A percentile compares a stretch with the other conserved stretches of the same genome.
These are phyloP conservation scores for Penicillium silybi DNA, from an alignment of 495 filamentous ascomycete species.

Conservation along the genomic window DNA sequence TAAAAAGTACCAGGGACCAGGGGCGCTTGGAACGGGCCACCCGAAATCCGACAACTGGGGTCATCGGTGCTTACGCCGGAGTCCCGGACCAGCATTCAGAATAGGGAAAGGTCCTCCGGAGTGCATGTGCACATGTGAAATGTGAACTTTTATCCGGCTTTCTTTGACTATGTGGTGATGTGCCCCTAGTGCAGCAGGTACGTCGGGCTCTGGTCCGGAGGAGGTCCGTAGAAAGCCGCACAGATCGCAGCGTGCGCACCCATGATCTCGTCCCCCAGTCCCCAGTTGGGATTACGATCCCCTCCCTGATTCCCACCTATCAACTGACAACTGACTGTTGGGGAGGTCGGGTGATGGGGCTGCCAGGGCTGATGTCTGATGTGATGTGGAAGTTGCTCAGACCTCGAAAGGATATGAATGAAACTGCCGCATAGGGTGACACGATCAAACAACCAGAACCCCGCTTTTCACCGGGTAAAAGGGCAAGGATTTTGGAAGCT, in stretches of 20 bases:
- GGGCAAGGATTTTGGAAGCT: neutral
- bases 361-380: neutral
- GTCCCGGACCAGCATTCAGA: neutral
- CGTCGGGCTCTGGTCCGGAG: neutral
- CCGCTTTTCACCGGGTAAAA: constrained; percentile 1
- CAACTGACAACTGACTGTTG: neutral
- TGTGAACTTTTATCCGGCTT: neutral
- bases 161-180: neutral
- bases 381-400: neutral
- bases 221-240: neutral
- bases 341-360: constrained; percentile 8
- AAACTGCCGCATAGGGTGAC: neutral
- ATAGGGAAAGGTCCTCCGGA: neutral
- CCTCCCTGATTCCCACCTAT: neutral
- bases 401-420: neutral
- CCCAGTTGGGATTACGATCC: constrained; percentile 7
- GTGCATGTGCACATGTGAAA: too few relatives aligned
- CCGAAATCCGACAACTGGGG: neutral
- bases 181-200: constrained; percentile 1
- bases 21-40: neutral
- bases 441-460: constrained; percentile 1
- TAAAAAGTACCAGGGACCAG: neutral
- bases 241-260: constrained; percentile 7
- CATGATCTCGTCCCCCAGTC: constrained; percentile 10
- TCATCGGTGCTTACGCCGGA: neutral